Evolutionary conservation across 345 rosid genomes (phyloP), one percentile per base, ranked within the genome.

Genomic region (Fremontodendron californicum): DNA sequence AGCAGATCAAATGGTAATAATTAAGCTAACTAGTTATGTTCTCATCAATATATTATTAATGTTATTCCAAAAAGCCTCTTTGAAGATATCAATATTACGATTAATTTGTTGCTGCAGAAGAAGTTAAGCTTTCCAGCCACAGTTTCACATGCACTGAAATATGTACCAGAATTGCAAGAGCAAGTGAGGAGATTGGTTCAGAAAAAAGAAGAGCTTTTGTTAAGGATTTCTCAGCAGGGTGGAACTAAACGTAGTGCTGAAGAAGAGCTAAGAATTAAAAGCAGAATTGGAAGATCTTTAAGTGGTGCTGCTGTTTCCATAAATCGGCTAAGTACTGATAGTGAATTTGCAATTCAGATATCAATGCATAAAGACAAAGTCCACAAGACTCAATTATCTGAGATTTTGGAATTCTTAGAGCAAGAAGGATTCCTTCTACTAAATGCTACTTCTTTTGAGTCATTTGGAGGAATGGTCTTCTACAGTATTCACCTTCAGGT

Each of bases 71-170:
- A n/a, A n/a, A n/a, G n/a, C n/a, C n/a, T n/a, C n/a, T n/a, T n/a
- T n/a, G n/a, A n/a, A n/a, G n/a, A n/a, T n/a, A n/a, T n/a, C n/a
- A n/a, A n/a, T n/a, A n/a, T n/a, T n/a, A n/a, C n/a, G n/a, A n/a
- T n/a, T n/a, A n/a, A n/a, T n/a, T n/a, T 68, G 29, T 71, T 25
- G 19, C 6, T 33, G 75, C 61, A 86, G 92, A 88, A 79, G 75
- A 90, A 85, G 75, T 19, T 87, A 42, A 90, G 89, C 81, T 83
- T 88, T 82, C 89, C 94, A 0, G 76, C 69, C 40, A 90, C 88
- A 18, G 78, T 90, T 33, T 72, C 87, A 0, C 71, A 66, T 3
- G 92, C 81, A 40, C 76, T 90, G n/a, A 84, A 80, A 73, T 88
- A 86, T 71, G 86, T 90, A 82, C 94, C 92, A 19, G 88, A 87